phyloP scores from a whole-genome alignment of 192 early-diverging fungal species.

The Globomyces pollinis-pini region DNA sequence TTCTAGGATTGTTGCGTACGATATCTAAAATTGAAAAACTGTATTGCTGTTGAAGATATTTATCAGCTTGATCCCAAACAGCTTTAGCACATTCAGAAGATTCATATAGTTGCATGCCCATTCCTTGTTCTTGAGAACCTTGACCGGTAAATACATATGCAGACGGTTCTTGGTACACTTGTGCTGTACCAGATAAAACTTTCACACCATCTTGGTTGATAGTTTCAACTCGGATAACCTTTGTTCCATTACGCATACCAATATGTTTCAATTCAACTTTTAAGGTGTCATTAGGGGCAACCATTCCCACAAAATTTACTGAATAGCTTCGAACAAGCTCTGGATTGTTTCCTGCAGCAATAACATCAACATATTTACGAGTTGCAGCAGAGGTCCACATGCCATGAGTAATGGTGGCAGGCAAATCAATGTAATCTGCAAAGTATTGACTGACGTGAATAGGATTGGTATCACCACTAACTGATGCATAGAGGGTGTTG shows the following conservation, averaged over 20 bases:
- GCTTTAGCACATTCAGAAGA: slow-evolving; percentile 72
- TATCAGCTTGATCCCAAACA: slow-evolving; percentile 88
- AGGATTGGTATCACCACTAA: slow-evolving; percentile 88
- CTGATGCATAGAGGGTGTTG: slow-evolving; percentile 80
- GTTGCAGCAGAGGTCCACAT: slow-evolving; percentile 96
- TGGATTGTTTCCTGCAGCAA: slow-evolving; percentile 88
- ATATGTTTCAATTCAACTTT: slow-evolving; percentile 85
- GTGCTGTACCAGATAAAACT: slow-evolving; percentile 81
- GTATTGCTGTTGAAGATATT: slow-evolving; percentile 76
- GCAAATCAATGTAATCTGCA: slow-evolving; percentile 79
- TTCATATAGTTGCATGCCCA: slow-evolving; percentile 91
- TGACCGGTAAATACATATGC: slow-evolving; percentile 94
- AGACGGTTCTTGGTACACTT: slow-evolving; percentile 87
- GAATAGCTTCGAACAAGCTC: slow-evolving; percentile 78
- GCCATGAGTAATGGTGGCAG: slow-evolving; percentile 90
- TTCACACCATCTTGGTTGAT: slow-evolving; percentile 75
- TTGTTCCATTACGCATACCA: slow-evolving; percentile 94
- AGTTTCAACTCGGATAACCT: slow-evolving; percentile 87
- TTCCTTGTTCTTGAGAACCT: slow-evolving; percentile 90
- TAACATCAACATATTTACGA: slow-evolving; percentile 91
- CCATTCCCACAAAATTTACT: slow-evolving; percentile 89
- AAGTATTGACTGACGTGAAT: slow-evolving; percentile 96
- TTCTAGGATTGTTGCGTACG: slow-evolving; percentile 76
- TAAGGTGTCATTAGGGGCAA: slow-evolving; percentile 80
- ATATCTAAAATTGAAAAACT: slow-evolving; percentile 86